Evolutionary conservation across 192 early-diverging fungal genomes (phyloP).

Genomic region (Borealophlyctis nickersoniae): DNA sequence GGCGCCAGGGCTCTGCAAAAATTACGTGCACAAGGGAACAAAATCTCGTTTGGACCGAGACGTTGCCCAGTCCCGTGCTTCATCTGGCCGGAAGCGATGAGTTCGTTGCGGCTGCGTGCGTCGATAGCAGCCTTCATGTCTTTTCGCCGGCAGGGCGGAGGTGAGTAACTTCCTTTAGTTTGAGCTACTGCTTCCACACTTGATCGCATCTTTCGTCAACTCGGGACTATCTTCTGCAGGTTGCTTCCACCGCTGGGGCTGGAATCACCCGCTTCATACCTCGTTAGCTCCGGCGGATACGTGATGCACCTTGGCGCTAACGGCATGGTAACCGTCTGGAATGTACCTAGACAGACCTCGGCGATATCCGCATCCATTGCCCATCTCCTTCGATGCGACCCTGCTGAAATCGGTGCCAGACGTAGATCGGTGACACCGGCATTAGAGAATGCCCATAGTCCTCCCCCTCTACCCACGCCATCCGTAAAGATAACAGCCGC

Average conservation of each 20-base stretch:
- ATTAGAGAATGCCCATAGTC: no score
- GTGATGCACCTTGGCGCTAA: constrained; percentile 63
- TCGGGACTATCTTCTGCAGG: constrained; percentile 40
- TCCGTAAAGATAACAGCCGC: constrained; percentile 54
- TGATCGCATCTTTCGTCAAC: no score
- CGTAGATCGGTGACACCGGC: background rate
- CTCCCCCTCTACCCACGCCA: constrained; percentile 12
- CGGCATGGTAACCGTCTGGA: constrained; percentile 70
- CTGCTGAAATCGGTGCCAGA: constrained; percentile 1
- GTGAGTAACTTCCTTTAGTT: constrained; percentile 27
- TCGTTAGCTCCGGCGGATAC: constrained; percentile 56
- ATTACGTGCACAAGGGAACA: constrained; percentile 50
- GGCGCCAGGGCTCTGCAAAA: constrained; percentile 25
- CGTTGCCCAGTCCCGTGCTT: constrained; percentile 54
- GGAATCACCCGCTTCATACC: constrained; percentile 57
- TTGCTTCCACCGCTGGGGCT: constrained; percentile 66
- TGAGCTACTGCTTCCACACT: background rate
- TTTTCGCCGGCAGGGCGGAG: constrained; percentile 69
- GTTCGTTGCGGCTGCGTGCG: constrained; percentile 62
- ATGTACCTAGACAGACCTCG: constrained; percentile 36
- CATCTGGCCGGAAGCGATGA: constrained; percentile 54
- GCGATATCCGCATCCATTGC: constrained; percentile 57
- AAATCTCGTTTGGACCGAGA: constrained; percentile 56
- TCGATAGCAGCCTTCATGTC: constrained; percentile 63
- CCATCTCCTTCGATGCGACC: constrained; percentile 57